Evolutionary conservation across 2,329 filamentous ascomycete species (phyloP), one percentile per base, ranked within the genome.

Genomic region (Aaosphaeria arxii): DNA sequence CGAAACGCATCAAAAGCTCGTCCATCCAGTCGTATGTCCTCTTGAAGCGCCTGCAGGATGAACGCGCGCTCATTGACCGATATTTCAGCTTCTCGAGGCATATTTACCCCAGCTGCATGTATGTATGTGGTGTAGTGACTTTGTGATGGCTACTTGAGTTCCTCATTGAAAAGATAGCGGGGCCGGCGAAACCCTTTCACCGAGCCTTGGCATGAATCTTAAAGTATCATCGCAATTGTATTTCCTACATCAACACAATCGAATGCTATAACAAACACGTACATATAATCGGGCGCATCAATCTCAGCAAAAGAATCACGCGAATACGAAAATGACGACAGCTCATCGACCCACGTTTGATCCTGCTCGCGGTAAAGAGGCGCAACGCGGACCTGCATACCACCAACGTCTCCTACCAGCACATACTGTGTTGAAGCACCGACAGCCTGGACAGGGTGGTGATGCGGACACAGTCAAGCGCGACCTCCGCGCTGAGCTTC

Each of bases 381-480:
- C 91, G 63, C 87, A 91, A 51, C 87, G 91, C 63, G 94, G 94
- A 42, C 89, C 90, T 43, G 92, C 91, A 61, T 97, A 96, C 77
- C 94, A 99, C 70, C 92, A 97, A 73, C 88, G 94, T 61, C 87
- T 97, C 11, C 85, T 96, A 11, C 92, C 94, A 32, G 94, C 94
- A 31, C 88, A 99, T 71, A 97, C 89, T 9, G 86, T 89, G 55
- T 85, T 99, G 66, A 99, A 99, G 75, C 53, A 58, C 57, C 84
- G 86, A 52, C 83, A 94, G 75, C 80, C 87, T n/a, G 91, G 91
- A 40, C 94, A 99, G 75, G 94, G 94, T 61, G 89, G 89, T 56
- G 86, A 85, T 55, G 86, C 86, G 33, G 90, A 95, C 56, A 67
- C 75, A 42, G 72, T 80, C 57, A 74, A 80, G 46, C 89, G 88